Evolutionary conservation across 768 basidiomycete genomes (phyloP).

Genomic region (Suillus brevipes): DNA sequence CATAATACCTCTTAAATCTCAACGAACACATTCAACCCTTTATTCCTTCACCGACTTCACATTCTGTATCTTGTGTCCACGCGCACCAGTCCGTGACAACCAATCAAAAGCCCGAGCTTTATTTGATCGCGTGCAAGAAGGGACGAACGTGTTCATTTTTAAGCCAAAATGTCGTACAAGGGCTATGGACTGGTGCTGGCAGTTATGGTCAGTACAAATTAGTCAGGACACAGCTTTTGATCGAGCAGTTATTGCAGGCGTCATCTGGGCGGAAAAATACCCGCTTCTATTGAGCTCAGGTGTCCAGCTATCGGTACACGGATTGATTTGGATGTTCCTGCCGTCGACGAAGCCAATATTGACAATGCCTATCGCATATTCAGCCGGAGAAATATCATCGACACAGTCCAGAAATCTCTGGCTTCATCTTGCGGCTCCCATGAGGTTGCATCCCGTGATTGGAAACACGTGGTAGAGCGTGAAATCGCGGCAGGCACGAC

Average conservation of each 20-base stretch:
- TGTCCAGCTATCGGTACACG: slow-evolving; percentile 67
- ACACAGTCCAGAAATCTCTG: slow-evolving; percentile 60
- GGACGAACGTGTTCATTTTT: slow-evolving; percentile 86
- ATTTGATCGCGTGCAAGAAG: slow-evolving; percentile 54
- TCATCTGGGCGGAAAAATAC: slow-evolving; percentile 70
- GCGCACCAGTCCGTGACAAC: slow-evolving; percentile 43
- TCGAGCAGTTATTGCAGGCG: slow-evolving; percentile 45
- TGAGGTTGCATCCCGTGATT: slow-evolving; percentile 41
- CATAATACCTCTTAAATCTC: slow-evolving; percentile 67
- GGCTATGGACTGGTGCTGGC: slow-evolving; percentile 89
- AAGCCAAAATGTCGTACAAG: slow-evolving; percentile 77
- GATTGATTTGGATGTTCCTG: slow-evolving; percentile 70
- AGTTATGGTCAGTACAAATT: slow-evolving; percentile 58
- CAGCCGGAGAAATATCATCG: slow-evolving; percentile 59
- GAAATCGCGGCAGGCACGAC: slow-evolving; percentile 54
- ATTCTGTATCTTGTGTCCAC: slow-evolving; percentile 72
- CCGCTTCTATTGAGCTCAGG: slow-evolving; percentile 65
- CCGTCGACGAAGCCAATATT: slow-evolving; percentile 38
- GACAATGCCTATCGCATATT: slow-evolving; percentile 51
- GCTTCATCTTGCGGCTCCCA: slow-evolving; percentile 34
- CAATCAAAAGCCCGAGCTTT: slow-evolving; percentile 45
- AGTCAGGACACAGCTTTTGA: slow-evolving; percentile 2
- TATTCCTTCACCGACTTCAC: slow-evolving; percentile 88
- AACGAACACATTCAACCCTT: slow-evolving; percentile 70
- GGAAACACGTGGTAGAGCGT: slow-evolving; percentile 58